These are phyloP conservation scores for Amanita thiersii DNA, from an alignment of 768 basidiomycete species.

Conservation along the genomic window DNA sequence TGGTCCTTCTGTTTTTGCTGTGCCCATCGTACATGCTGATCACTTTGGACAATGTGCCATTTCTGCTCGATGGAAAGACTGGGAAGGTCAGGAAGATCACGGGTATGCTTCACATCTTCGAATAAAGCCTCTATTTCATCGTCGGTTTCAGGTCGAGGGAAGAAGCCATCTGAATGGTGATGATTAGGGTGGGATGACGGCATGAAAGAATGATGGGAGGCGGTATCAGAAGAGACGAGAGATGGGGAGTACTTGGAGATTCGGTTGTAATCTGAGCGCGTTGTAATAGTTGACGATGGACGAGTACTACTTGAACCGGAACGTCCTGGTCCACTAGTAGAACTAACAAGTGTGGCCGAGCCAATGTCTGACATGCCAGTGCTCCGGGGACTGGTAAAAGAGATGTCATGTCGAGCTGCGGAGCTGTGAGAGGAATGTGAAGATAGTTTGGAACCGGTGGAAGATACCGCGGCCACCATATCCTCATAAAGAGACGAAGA, in stretches of 20 bases:
- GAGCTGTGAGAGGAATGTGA: conserved; percentile 25
- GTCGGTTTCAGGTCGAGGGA: conserved; percentile 69
- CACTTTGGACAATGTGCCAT: conserved; percentile 84
- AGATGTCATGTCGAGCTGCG: conserved; percentile 40
- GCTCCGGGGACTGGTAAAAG: conserved; percentile 38
- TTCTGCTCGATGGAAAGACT: conserved; percentile 73
- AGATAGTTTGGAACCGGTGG: conserved; percentile 16
- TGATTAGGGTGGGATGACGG: conserved; percentile 49
- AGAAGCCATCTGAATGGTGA: conserved; percentile 46
- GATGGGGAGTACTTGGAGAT: conserved; percentile 59
- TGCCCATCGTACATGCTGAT: conserved; percentile 71
- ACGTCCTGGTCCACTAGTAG: conserved; percentile 17
- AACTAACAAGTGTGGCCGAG: conserved; percentile 21
- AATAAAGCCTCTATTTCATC: conserved; percentile 78
- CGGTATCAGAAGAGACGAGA: conserved; percentile 36
- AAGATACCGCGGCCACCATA: conserved; percentile 28
- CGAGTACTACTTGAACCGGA: conserved; percentile 34
- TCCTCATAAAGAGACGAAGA: conserved; percentile 55
- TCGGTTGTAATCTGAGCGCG: conserved; percentile 50
- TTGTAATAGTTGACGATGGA: conserved; percentile 41
- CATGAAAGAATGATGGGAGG: conserved; percentile 35
- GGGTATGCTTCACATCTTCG: conserved; percentile 62
- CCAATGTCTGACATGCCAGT: conserved; percentile 49
- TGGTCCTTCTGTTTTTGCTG: conserved; percentile 49
- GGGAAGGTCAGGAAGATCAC: conserved; percentile 55